Evolutionary conservation across 345 rosid species (phyloP).

Genomic region (Citrus trifoliata): DNA sequence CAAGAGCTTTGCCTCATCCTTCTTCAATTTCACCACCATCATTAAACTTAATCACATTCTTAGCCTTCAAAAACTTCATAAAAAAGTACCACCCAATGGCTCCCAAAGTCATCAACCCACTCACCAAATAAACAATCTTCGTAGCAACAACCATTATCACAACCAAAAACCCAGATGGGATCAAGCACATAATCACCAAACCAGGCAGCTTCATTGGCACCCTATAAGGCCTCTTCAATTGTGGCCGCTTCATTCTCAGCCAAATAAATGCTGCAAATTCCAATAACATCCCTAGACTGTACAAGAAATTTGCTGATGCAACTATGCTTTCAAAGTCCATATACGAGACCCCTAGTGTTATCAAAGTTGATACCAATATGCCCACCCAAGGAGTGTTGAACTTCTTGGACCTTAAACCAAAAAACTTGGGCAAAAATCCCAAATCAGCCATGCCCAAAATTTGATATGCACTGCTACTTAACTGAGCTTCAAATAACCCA

Average conservation of each 20-base stretch:
- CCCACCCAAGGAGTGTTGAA: slow-evolving; percentile 57
- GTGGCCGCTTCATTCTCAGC: slow-evolving; percentile 41
- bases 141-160: slow-evolving; percentile 42
- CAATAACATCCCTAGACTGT: slow-evolving; percentile 51
- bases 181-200: slow-evolving; percentile 45
- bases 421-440: slow-evolving; percentile 42
- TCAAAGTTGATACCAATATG: slow-evolving; percentile 36
- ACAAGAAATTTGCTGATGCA: slow-evolving; percentile 47
- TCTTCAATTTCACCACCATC: slow-evolving; percentile 4
- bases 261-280: slow-evolving; percentile 54
- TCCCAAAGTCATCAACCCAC: slow-evolving; percentile 44
- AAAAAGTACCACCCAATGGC: slow-evolving; percentile 46
- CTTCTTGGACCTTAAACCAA: slow-evolving; percentile 33
- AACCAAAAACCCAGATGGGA: slow-evolving; percentile 49
- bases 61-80: slow-evolving; percentile 32
- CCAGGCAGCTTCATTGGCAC: slow-evolving; percentile 38
- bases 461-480: slow-evolving; percentile 73
- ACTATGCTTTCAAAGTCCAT: slow-evolving; percentile 41
- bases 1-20: background rate
- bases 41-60: slow-evolving; percentile 16
- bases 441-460: slow-evolving; percentile 61
- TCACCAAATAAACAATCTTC: slow-evolving; percentile 34
- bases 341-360: slow-evolving; percentile 41
- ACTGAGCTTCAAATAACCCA: slow-evolving; percentile 79
- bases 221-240: slow-evolving; percentile 37